These are phyloP conservation scores for Naematelia aurantialba DNA, from an alignment of 768 basidiomycete species.

Conservation along the genomic window DNA sequence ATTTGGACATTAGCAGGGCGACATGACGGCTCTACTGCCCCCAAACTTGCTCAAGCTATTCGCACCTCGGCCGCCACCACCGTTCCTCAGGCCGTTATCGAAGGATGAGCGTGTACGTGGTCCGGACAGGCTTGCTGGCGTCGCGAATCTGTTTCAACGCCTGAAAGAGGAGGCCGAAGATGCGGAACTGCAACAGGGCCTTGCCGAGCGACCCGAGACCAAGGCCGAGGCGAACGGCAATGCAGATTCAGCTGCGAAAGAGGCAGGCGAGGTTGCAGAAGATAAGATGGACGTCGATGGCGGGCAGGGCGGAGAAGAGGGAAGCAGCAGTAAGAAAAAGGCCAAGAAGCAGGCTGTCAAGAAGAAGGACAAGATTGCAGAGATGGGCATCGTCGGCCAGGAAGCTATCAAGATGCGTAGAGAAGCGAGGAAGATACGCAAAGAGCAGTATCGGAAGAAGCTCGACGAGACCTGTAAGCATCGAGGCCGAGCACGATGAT, in stretches of 20 bases:
- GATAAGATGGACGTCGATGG: background rate
- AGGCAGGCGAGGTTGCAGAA: conserved; percentile 17
- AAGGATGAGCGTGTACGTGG: conserved; percentile 72
- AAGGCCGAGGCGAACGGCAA: conserved; percentile 5
- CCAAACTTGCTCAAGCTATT: conserved; percentile 96
- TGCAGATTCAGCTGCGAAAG: conserved; percentile 1
- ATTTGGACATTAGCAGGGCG: no score
- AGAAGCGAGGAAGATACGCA: conserved; percentile 46
- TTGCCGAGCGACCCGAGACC: conserved; percentile 9
- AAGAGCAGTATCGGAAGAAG: conserved; percentile 50
- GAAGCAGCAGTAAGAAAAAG: conserved; percentile 51
- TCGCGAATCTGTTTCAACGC: conserved; percentile 67
- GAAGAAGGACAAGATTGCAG: conserved; percentile 58
- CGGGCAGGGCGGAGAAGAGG: background rate
- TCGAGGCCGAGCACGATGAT: background rate
- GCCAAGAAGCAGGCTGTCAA: conserved; percentile 67
- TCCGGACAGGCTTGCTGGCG: conserved; percentile 67
- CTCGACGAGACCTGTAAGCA: conserved; percentile 65
- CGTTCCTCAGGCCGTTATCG: conserved; percentile 79
- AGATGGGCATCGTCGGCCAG: conserved; percentile 42
- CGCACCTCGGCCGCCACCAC: conserved; percentile 83
- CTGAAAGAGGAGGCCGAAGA: conserved; percentile 72
- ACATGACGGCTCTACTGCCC: conserved; percentile 59
- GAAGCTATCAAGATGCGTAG: conserved; percentile 46
- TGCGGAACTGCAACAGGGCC: conserved; percentile 32